phyloP scores from a whole-genome alignment of 2,329 filamentous ascomycete genomes.

The Aspergillus sp. region DNA sequence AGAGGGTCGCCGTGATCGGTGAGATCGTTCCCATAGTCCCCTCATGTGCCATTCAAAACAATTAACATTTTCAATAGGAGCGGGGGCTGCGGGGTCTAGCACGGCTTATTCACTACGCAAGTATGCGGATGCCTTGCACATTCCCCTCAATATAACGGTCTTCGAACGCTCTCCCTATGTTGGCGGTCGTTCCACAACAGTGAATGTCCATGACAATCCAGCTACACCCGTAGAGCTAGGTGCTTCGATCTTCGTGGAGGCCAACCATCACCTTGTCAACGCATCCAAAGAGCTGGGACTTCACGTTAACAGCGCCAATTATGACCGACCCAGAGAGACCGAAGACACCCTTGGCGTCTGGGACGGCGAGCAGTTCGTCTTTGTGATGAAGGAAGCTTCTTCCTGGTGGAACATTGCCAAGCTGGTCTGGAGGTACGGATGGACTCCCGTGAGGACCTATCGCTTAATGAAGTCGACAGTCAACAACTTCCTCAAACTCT shows the following conservation, averaged over 20 bases:
- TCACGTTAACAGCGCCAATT: conserved; percentile 50
- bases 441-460: conserved; percentile 72
- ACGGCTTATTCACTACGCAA: conserved; percentile 78
- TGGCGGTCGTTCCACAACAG: conserved; percentile 84
- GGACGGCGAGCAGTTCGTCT: conserved; percentile 76
- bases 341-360: conserved; percentile 71
- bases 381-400: conserved; percentile 61
- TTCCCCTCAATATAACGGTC: conserved; percentile 76
- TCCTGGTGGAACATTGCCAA: conserved; percentile 80
- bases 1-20: conserved; percentile 41
- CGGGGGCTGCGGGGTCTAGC: conserved; percentile 84
- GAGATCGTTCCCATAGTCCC: conserved; percentile 7
- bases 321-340: conserved; percentile 50
- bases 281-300: conserved; percentile 74
- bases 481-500: conserved; percentile 74
- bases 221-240: conserved; percentile 77
- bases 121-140: conserved; percentile 63
- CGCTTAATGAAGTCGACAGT: conserved; percentile 71
- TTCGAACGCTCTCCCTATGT: conserved; percentile 78
- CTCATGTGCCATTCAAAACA: not conserved
- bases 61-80: conserved; percentile 59
- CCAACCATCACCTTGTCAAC: conserved; percentile 79
- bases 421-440: conserved; percentile 82
- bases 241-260: conserved; percentile 84
- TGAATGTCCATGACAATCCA: conserved; percentile 71